Base-by-base conservation (phyloP, 1,284 basidiomycete species). In the Trichosporon sp. region DNA sequence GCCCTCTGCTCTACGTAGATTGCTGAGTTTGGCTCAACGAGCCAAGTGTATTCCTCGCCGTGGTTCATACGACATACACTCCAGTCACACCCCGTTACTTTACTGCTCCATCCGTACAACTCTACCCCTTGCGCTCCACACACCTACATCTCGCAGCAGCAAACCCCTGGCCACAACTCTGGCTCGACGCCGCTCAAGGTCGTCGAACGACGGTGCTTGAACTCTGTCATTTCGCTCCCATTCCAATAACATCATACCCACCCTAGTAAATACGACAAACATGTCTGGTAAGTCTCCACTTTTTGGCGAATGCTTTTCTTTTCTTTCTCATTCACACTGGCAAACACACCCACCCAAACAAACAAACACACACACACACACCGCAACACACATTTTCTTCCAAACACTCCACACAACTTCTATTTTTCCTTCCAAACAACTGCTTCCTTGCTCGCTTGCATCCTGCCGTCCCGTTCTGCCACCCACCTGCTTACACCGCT, bases 391-490 rank as follows among this genome's bases (percentile, higher is more conserved):
- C 37, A n/a, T 10, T 16, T 16, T 19, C 44, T 23, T 19, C 14
- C 59, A 49, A 59, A 46, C 58, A 59, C 40, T 32, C 21, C 59
- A 58, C n/a, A n/a, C n/a, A n/a, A n/a, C n/a, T n/a, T n/a, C n/a
- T n/a, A n/a, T n/a, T n/a, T 10, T 16, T 16, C 16, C 44, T 23
- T 19, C 14, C 59, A 49, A 59, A 46, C 58, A 59, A 27, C 23
- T 13, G 46, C 36, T 9, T 40, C 29, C 25, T 40, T 33, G 44
- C 27, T 33, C 21, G 5, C 23, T 25, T 19, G 46, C 59, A 31
- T 16, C 52, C 29, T 34, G 16, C 54, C 29, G 29, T 23, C 54
- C 34, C 27, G 19, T 31, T 44, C 29, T 29, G 29, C 56, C 16
- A 21, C 9, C n/a, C 36, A 27, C 40, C 23, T 27, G 33, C 52